A percentile compares a stretch with the other conserved stretches of the same genome.
Evolutionary conservation across 2,329 filamentous ascomycete genomes (phyloP).

Genomic region (Beauveria rudraprayagi): DNA sequence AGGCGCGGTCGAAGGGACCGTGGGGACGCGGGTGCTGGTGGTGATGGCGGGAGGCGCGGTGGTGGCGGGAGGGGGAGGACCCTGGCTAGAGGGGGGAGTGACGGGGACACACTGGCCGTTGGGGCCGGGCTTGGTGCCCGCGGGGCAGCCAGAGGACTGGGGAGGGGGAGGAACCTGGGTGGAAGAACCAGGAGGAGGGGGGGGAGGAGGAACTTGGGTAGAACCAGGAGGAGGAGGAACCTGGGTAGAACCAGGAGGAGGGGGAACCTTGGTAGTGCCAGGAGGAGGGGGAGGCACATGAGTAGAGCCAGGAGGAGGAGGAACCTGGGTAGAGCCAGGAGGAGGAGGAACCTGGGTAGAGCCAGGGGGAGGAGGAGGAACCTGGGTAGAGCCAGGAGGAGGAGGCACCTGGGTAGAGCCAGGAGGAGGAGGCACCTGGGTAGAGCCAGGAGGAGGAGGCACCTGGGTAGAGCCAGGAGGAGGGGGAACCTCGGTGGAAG

Average conservation of each 20-base stretch:
- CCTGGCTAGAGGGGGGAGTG: neutral
- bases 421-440: slow-evolving; percentile 4
- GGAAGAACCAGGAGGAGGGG: neutral
- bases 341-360: slow-evolving; percentile 3
- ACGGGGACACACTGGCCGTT: neutral
- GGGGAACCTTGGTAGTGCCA: neutral
- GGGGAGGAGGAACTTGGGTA: too few relatives aligned
- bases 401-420: neutral
- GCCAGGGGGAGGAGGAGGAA: neutral
- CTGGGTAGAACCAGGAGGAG: neutral
- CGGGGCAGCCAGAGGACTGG: neutral
- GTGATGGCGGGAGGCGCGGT: slow-evolving; percentile 13
- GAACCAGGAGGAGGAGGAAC: neutral
- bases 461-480: slow-evolving; percentile 7
- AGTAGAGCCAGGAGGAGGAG: neutral
- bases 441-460: slow-evolving; percentile 7
- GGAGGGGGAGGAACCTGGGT: slow-evolving; percentile 2
- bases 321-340: neutral
- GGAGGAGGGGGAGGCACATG: neutral
- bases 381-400: slow-evolving; percentile 1
- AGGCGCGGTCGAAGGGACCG: slow-evolving; percentile 14
- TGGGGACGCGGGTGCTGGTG: slow-evolving; percentile 9
- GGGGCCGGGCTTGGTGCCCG: neutral
- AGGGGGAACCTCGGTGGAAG: neutral
- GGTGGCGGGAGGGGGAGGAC: slow-evolving; percentile 2